These are phyloP conservation scores for Sisymbrium altissimum DNA, from an alignment of 345 rosid genomes.

Conservation along the genomic window DNA sequence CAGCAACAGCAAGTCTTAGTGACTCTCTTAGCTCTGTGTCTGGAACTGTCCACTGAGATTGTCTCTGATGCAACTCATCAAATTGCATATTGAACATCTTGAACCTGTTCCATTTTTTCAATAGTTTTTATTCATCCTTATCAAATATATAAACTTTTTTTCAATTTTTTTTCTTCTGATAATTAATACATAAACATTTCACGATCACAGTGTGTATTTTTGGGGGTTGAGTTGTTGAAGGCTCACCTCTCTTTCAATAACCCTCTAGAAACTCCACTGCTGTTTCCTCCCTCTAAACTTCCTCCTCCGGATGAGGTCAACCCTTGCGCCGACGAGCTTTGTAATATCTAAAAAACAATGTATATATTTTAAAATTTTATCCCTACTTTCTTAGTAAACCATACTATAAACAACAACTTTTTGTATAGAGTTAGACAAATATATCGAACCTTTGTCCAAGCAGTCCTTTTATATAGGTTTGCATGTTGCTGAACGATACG, in stretches of 20 bases:
- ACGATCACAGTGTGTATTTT: background rate
- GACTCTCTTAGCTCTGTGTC: constrained; percentile 96
- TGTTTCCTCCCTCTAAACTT: constrained; percentile 61
- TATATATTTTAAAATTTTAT: background rate
- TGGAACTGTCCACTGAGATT: constrained; percentile 96
- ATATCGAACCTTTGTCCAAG: constrained; percentile 77
- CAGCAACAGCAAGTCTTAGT: constrained; percentile 96
- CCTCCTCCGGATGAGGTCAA: constrained; percentile 94
- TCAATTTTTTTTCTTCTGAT: background rate
- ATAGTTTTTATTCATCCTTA: background rate
- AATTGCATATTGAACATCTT: constrained; percentile 84
- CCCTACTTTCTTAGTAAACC: background rate
- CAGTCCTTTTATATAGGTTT: constrained; percentile 90
- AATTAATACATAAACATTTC: background rate
- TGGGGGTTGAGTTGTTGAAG: background rate
- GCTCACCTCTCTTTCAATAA: constrained; percentile 81
- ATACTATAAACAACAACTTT: background rate
- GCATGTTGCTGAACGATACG: constrained; percentile 99
- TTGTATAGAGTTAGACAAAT: background rate
- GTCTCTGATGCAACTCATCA: constrained; percentile 97
- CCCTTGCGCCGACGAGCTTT: constrained; percentile 81
- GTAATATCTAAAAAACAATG: constrained; percentile 56
- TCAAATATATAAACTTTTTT: background rate
- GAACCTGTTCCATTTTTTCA: constrained; percentile 49
- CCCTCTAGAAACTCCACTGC: constrained; percentile 92